Base-by-base conservation (phyloP, 257 asterid species). In the Anisodus acutangulus region DNA sequence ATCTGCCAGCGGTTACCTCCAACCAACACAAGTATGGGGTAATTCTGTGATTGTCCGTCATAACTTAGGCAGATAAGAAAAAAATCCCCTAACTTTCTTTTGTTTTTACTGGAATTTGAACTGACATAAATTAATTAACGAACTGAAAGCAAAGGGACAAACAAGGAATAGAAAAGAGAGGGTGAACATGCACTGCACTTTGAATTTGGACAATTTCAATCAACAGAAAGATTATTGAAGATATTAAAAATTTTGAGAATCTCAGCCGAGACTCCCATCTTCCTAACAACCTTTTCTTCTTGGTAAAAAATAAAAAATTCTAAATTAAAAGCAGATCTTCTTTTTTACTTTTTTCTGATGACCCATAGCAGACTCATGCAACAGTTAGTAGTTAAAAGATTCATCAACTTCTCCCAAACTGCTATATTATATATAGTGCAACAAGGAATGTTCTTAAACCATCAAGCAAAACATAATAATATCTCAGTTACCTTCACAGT, bases 281-380 rank as follows among this genome's bases (percentile, higher is more conserved):
- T 58, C 31, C 66, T 1, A 9, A 59, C 66, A 16, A 54, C 17
- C 59, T 54, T 54, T 54, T 54, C 59, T 54, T 54, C 17, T 54
- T 54, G n/a, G 59, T 3, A 54, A 16, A 15, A 68, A 68, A 68
- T n/a, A 13, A 68, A 59, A 59, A 68, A 68, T 15, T 68, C 51
- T 12, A 37, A 69, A 15, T 10, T 15, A 16, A 41, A 41, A 17
- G 66, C 66, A 26, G 4, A 19, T 22, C 69, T 71, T 22, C 69
- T 71, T 37, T 71, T 39, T 19, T 37, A 11, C 19, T 39, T 71
- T 53, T 13, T 22, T 41, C 16, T 47, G 51, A 45, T 81, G 84
- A 81, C 84, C 35, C 45, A 66, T 43, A 45, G 62, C 57, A 45
- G 78, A 81, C 62, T 63, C 78, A 81, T 81, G 84, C 76, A 81